Percentiles rank a stretch among this genome's conserved stretches.
phyloP scores from a whole-genome alignment of 2,329 filamentous ascomycete species.

The Beauveria australis region DNA sequence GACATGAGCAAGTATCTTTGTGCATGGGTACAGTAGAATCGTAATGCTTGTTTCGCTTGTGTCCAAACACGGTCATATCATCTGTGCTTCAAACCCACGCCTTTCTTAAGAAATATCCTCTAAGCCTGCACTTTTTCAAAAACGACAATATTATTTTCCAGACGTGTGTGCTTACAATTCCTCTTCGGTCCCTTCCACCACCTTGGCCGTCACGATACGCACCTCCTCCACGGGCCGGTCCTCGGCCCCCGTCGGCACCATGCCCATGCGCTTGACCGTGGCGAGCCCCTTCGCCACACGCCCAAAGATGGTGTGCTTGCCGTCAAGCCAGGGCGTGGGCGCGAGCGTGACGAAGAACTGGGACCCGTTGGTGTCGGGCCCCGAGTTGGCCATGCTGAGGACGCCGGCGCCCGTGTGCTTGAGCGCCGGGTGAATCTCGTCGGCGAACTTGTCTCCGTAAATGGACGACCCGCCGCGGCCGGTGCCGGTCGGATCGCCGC shows the following conservation, averaged over 20 bases:
- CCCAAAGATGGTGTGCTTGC: conserved; percentile 95
- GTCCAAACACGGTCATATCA: not conserved
- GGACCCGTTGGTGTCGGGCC: conserved; percentile 85
- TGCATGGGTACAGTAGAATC: not conserved
- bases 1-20: not conserved
- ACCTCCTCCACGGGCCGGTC: conserved; percentile 78
- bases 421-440: conserved; percentile 71
- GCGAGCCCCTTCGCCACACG: conserved; percentile 76
- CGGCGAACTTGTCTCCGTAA: conserved; percentile 88
- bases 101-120: too few species aligned
- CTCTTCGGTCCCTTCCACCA: conserved; percentile 46
- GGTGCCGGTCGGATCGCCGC: conserved; percentile 88
- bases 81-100: too few species aligned
- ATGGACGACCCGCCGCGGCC: conserved; percentile 83
- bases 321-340: conserved; percentile 92
- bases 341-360: conserved; percentile 96
- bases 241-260: conserved; percentile 74
- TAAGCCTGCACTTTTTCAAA: too few species aligned
- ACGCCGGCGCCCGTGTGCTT: conserved; percentile 91
- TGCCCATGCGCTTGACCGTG: conserved; percentile 78
- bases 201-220: conserved; percentile 64
- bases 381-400: conserved; percentile 94
- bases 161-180: not conserved
- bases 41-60: too few species aligned
- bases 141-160: too few species aligned